Conservation (phyloP, 495 filamentous ascomycete species). For the Penicillium longicatenatum region DNA sequence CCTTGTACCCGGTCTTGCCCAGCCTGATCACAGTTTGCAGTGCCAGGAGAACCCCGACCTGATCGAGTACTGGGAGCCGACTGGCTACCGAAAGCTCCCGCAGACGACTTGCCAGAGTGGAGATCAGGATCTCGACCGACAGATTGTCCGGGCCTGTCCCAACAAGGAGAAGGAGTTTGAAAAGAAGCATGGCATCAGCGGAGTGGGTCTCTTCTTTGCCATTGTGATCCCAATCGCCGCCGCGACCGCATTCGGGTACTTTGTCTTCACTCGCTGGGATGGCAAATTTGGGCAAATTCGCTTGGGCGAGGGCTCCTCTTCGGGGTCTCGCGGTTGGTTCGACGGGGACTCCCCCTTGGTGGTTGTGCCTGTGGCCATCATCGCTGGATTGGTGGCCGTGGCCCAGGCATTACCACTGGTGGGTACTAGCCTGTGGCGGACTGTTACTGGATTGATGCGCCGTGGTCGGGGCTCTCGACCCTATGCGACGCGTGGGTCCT, state of each 20-base stretch:
- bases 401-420: slow-evolving; percentile 74
- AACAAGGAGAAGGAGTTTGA: slow-evolving; percentile 77
- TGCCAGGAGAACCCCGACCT: slow-evolving; percentile 68
- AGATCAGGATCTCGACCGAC: slow-evolving; percentile 62
- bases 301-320: slow-evolving; percentile 64
- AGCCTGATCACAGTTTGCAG: slow-evolving; percentile 62
- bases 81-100: slow-evolving; percentile 89
- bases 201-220: slow-evolving; percentile 81
- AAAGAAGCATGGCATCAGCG: slow-evolving; percentile 68
- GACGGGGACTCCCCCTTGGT: slow-evolving; percentile 68
- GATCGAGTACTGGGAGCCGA: slow-evolving; percentile 76
- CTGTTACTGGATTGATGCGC: slow-evolving; percentile 47
- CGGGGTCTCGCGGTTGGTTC: slow-evolving; percentile 51
- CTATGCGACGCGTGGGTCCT: slow-evolving; percentile 82
- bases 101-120: slow-evolving; percentile 83
- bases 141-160: slow-evolving; percentile 61
- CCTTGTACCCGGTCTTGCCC: slow-evolving; percentile 68
- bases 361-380: slow-evolving; percentile 73
- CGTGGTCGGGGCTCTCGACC: slow-evolving; percentile 51
- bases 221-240: slow-evolving; percentile 70
- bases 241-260: slow-evolving; percentile 77
- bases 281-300: slow-evolving; percentile 89
- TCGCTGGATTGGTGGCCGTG: slow-evolving; percentile 77
- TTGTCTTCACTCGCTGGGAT: slow-evolving; percentile 81
- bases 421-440: slow-evolving; percentile 65